Percentiles rank a stretch among this genome's conserved stretches.
phyloP scores from a whole-genome alignment of 495 filamentous ascomycete genomes.

The Talaromyces proteolyticus region DNA sequence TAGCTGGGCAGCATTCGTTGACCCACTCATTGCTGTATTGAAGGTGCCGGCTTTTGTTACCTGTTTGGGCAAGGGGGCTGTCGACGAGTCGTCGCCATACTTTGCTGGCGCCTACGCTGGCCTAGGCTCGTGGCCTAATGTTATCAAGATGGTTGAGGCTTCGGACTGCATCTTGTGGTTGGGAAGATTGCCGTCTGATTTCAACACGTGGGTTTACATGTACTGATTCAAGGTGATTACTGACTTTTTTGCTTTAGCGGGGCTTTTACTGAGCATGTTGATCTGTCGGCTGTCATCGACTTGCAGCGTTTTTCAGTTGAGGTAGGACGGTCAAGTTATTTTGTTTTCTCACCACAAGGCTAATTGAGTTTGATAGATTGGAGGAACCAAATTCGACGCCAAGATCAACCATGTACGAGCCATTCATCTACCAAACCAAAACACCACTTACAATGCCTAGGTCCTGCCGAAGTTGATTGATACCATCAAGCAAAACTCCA shows the following conservation, averaged over 20 bases:
- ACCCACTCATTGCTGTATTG: slow-evolving; percentile 60
- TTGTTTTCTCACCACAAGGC: not conserved
- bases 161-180: slow-evolving; percentile 67
- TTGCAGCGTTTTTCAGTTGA: slow-evolving; percentile 33
- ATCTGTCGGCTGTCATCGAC: slow-evolving; percentile 19
- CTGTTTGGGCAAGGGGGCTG: slow-evolving; percentile 72
- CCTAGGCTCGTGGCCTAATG: slow-evolving; percentile 52
- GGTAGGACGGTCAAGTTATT: slow-evolving; percentile 6
- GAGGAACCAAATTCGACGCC: slow-evolving; percentile 16
- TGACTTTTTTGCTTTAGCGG: slow-evolving; percentile 13
- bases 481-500: not conserved
- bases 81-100: slow-evolving; percentile 52
- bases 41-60: slow-evolving; percentile 65
- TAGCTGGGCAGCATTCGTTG: not conserved
- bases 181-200: slow-evolving; percentile 31
- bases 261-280: slow-evolving; percentile 26
- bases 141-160: slow-evolving; percentile 56
- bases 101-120: slow-evolving; percentile 76
- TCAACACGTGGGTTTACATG: slow-evolving; percentile 13
- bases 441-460: not conserved
- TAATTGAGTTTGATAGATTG: not conserved
- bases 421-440: not conserved
- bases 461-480: not conserved
- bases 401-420: slow-evolving; percentile 21
- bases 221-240: too few relatives aligned